These are phyloP conservation scores for Crataegus laevigata DNA, from an alignment of 306 rosid species.

Conservation along the genomic window DNA sequence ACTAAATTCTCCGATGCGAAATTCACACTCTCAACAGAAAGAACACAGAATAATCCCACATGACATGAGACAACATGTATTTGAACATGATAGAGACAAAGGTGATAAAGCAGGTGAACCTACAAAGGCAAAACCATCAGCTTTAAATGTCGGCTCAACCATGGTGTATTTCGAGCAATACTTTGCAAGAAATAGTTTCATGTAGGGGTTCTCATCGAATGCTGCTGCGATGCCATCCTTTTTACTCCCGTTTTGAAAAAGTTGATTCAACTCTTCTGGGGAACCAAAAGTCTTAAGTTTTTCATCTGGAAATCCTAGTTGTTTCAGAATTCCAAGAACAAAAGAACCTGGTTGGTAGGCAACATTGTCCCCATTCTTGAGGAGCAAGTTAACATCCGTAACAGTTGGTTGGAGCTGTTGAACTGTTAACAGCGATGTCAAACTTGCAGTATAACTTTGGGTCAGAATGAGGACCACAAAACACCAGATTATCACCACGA, in stretches of 20 bases:
- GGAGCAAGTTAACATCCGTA: conserved; percentile 13
- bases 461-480: conserved; percentile 13
- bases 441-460: conserved; percentile 16
- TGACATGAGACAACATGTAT: background rate
- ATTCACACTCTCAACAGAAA: background rate
- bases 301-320: background rate
- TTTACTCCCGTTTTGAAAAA: background rate
- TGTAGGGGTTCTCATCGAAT: conserved; percentile 4
- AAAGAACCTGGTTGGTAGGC: conserved; percentile 1
- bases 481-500: conserved; percentile 15
- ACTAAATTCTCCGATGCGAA: background rate
- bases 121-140: conserved; percentile 8
- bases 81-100: background rate
- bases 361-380: background rate
- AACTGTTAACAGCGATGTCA: conserved; percentile 13
- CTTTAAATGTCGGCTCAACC: conserved; percentile 13
- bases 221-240: conserved; percentile 6
- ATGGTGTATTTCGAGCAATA: conserved; percentile 9
- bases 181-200: background rate
- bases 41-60: background rate
- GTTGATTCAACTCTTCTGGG: background rate
- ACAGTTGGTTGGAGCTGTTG: conserved; percentile 18
- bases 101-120: background rate
- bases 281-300: background rate
- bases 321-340: background rate